Evolutionary conservation across 2,329 filamentous ascomycete species (phyloP).

Genomic region (Calonectria pauciramosa): DNA sequence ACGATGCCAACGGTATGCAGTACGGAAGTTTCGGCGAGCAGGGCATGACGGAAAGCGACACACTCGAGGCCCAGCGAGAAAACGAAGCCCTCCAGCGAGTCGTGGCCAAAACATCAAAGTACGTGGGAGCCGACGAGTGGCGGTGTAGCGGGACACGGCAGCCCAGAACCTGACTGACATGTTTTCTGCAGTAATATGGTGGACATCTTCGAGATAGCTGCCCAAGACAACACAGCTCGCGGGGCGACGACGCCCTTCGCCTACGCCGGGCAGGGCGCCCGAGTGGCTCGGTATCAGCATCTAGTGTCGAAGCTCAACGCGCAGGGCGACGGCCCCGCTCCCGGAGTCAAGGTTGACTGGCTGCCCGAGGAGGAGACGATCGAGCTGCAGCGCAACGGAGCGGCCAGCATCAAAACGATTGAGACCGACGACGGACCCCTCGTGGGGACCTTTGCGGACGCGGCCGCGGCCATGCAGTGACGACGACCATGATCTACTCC

Average conservation of each 20-base stretch:
- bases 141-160: not conserved
- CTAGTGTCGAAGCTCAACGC: slow-evolving; percentile 71
- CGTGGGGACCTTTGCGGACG: slow-evolving; percentile 73
- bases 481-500: slow-evolving; percentile 16
- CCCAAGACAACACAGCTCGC: slow-evolving; percentile 59
- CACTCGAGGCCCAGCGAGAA: slow-evolving; percentile 73
- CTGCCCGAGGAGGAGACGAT: slow-evolving; percentile 64
- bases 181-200: slow-evolving; percentile 70
- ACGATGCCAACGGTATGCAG: slow-evolving; percentile 70
- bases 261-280: slow-evolving; percentile 68
- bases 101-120: slow-evolving; percentile 76
- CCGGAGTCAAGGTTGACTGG: slow-evolving; percentile 68
- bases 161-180: slow-evolving; percentile 24
- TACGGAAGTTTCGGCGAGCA: slow-evolving; percentile 75
- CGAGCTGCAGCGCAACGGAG: slow-evolving; percentile 58
- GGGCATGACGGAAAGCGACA: slow-evolving; percentile 68
- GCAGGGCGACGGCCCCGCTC: slow-evolving; percentile 55
- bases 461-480: slow-evolving; percentile 65
- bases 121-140: slow-evolving; percentile 42
- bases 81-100: slow-evolving; percentile 75
- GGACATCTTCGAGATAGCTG: slow-evolving; percentile 76
- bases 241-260: slow-evolving; percentile 57
- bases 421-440: slow-evolving; percentile 58
- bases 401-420: slow-evolving; percentile 51
- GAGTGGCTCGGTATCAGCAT: slow-evolving; percentile 71